Evolutionary conservation across 148 eudicot species (phyloP), one percentile per base, ranked within the genome.

Genomic region (Diospyros kaki): DNA sequence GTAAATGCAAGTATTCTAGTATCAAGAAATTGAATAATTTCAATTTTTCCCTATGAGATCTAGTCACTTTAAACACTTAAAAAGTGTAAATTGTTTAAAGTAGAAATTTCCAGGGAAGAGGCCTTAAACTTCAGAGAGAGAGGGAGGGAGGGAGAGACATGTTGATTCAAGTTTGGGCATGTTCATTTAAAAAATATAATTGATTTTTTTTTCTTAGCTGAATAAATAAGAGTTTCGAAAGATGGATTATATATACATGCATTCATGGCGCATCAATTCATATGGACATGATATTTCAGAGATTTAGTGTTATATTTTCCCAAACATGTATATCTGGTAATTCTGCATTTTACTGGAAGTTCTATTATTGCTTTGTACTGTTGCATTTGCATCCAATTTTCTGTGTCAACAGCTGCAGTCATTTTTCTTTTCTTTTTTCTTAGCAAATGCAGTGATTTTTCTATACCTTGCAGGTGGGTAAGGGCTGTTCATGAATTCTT

Each of bases 401-500:
- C 66, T 58, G 44, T 64, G 1, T 64, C 17, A 18, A 70, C 18
- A 17, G 14, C 38, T 18, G 56, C 40, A 15, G 70, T 45, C 4
- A 28, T 28, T 28, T 28, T 28, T 28, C 28, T 28, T 28, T 28
- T 28, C 28, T 28, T 28, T 28, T 28, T 28, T 28, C 28, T 28
- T 28, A 28, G 28, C 28, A 28, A 28, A 28, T 28, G 28, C 28
- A 28, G 28, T 28, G 28, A 28, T 38, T 38, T 15, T 39, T 28
- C 62, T 78, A 6, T 59, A 11, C 60, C 55, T 77, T 83, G 73
- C 85, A 95, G 98, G 98, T 95, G 98, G 99, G 98, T 93, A 43
- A 88, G 94, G 79, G 99, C 97, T 54, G 86, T 82, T 64, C 89
- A 87, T 42, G 98, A 93, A 75, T 93, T 88, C 73, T 82, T 91